Evolutionary conservation across 768 basidiomycete genomes (phyloP), one percentile per base, ranked within the genome.

Genomic region (Boletales sp.): DNA sequence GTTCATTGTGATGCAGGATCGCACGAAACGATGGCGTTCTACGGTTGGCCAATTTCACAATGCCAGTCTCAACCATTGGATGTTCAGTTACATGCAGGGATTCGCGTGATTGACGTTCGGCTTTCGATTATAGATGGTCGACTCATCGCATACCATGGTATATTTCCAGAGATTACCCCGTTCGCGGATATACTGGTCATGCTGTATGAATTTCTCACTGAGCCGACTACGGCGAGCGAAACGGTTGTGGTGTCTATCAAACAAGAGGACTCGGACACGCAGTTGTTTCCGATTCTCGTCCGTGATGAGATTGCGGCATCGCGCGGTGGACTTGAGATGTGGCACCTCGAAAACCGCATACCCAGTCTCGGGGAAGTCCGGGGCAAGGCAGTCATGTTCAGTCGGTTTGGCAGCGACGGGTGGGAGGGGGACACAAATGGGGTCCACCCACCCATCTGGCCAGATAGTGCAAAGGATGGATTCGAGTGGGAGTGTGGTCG

Each of bases 381-480:
- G 58, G 93, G 94, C 7, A 90, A 86, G 68, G 83, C 84, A 9
- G 77, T 96, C 31, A 66, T 97, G 73, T 82, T 95, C 61, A 91
- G 88, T 56, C 81, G 94, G 17, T 96, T 96, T 50, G 60, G 63
- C 55, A 80, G 82, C 3, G 69, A 70, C 9, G 84, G 77, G 0
- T 93, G 90, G 91, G 78, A 84, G 56, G 73, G 75, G 18, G 84
- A 80, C 3, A 87, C 84, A 3, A 70, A 93, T 54, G 94, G 94
- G 1, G 87, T 97, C n/a, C 89, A 92, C 58, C 92, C 94, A 6
- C 80, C 79, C 1, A 73, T 69, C 1, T 97, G 94, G 94, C 92
- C 91, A 0, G 85, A 96, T 68, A 90, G 82, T 57, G 71, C 67
- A 32, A 82, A 79, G 58, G 68, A 74, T 2, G 89, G 84, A 0